Conservation (phyloP, 371 early-diverging fungal genomes). For the Saksenaea oblongispora region DNA sequence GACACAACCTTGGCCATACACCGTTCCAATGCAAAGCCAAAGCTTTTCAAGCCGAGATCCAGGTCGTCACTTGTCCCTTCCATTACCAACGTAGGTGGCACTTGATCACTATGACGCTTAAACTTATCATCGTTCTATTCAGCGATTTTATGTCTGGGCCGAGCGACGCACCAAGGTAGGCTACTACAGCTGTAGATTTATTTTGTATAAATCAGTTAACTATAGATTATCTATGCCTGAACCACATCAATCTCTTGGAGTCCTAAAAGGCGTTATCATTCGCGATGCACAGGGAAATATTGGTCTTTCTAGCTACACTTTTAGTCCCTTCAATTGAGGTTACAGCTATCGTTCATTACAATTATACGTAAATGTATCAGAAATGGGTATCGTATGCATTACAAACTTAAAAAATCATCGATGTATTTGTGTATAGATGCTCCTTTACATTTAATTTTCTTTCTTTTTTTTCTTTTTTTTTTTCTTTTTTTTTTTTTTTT, state of each 20-base stretch:
- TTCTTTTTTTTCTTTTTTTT: too few species aligned
- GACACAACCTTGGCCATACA: conserved; percentile 13
- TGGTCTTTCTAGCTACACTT: conserved; percentile 51
- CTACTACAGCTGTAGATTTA: not conserved
- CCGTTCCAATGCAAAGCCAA: not conserved
- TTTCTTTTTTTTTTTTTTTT: too few species aligned
- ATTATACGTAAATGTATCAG: not conserved
- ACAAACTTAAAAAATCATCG: too few species aligned
- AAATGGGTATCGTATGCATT: too few species aligned
- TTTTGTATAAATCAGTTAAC: not conserved
- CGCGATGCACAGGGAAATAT: conserved; percentile 58
- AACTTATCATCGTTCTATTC: not conserved
- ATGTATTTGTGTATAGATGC: too few species aligned
- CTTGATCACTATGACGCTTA: too few species aligned
- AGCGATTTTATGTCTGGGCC: conserved; percentile 55
- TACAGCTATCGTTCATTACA: not conserved
- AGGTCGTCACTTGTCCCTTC: conserved; percentile 48
- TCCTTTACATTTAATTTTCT: too few species aligned
- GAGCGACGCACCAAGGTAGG: conserved; percentile 46
- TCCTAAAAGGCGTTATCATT: conserved; percentile 51
- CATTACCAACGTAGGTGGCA: conserved; percentile 38
- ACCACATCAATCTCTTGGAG: conserved; percentile 50
- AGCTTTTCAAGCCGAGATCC: conserved; percentile 36
- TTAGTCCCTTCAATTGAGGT: conserved; percentile 23
- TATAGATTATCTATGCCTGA: conserved; percentile 50